These are phyloP conservation scores for Mortierella claussenii DNA, from an alignment of 192 early-diverging fungal genomes.

Conservation along the genomic window DNA sequence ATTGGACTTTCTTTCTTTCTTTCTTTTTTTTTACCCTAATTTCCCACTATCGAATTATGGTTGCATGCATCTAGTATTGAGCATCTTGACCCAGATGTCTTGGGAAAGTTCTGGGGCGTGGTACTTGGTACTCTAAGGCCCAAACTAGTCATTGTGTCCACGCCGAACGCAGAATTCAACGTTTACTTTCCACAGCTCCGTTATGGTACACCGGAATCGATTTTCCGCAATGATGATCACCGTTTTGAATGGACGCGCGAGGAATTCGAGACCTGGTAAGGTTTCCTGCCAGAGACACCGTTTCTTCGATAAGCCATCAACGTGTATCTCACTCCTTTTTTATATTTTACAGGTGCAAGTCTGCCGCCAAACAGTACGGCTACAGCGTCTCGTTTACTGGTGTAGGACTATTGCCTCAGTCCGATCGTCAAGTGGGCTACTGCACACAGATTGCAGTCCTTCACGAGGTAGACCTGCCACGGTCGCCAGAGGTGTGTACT, in stretches of 20 bases:
- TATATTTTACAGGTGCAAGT: conserved; percentile 52
- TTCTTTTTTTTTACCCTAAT: conserved; percentile 12
- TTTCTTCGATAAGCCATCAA: too few species aligned
- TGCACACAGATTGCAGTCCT: conserved; percentile 87
- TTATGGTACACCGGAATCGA: conserved; percentile 72
- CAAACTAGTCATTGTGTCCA: conserved; percentile 74
- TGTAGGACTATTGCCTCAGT: conserved; percentile 62
- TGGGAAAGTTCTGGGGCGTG: conserved; percentile 67
- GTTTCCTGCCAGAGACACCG: too few species aligned
- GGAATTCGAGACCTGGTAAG: conserved; percentile 84
- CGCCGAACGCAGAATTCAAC: conserved; percentile 94
- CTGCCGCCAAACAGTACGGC: conserved; percentile 65
- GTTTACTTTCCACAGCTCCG: conserved; percentile 81
- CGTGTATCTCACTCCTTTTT: too few species aligned
- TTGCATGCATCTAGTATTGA: too few species aligned
- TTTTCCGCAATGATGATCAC: conserved; percentile 87
- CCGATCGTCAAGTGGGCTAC: conserved; percentile 61
- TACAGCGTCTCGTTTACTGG: conserved; percentile 76
- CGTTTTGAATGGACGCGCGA: conserved; percentile 95
- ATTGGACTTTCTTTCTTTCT: not conserved
- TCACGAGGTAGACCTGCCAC: not conserved
- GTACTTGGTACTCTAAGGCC: conserved; percentile 79
- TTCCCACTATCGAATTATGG: too few species aligned
- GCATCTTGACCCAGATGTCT: conserved; percentile 71
- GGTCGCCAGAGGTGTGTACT: not conserved